These are phyloP conservation scores for Acacia pycnantha DNA, from an alignment of 331 rosid species.

Conservation along the genomic window DNA sequence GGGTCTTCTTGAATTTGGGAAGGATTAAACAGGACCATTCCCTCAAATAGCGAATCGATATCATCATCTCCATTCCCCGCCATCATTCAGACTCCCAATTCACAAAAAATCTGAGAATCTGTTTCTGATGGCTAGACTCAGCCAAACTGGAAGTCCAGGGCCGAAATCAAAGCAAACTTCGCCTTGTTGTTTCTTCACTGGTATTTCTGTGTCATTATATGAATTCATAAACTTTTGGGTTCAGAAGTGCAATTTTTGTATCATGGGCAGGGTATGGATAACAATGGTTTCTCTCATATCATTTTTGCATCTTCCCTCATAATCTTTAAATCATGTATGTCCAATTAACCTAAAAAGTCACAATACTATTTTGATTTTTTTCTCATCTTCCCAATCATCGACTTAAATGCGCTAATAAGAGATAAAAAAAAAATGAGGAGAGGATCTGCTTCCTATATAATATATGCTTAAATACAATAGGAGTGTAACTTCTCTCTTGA, in stretches of 20 bases:
- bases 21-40: conserved; percentile 72
- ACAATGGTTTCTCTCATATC: no score
- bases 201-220: neutral
- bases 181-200: neutral
- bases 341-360: no score
- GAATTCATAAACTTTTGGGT: neutral
- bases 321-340: no score
- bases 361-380: no score
- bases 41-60: conserved; percentile 79
- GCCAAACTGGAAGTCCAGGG: neutral
- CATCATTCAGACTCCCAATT: conserved; percentile 21
- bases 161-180: neutral
- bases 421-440: no score
- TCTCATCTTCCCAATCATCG: no score
- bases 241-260: neutral
- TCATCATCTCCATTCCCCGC: conserved; percentile 37
- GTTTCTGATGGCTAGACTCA: neutral
- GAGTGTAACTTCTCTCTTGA: no score
- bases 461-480: no score
- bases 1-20: conserved; percentile 31
- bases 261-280: neutral
- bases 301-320: no score
- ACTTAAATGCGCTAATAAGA: no score
- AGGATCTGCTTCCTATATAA: no score
- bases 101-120: neutral